A percentile compares a stretch with the other conserved stretches of the same genome.
phyloP scores from a whole-genome alignment of 495 filamentous ascomycete genomes.

The Xylaria intraflava region DNA sequence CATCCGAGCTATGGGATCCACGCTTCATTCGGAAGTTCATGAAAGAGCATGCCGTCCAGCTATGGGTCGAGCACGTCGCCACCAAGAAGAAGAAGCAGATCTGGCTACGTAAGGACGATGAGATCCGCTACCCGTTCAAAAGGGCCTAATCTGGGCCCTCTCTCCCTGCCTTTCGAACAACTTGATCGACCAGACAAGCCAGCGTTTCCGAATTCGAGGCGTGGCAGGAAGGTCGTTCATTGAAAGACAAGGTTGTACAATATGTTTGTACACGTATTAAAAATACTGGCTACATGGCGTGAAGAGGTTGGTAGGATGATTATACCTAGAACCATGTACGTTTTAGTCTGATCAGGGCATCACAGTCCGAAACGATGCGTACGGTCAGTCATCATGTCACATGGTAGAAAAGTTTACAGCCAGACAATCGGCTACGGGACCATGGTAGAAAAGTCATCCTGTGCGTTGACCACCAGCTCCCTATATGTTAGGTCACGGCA shows the following conservation, averaged over 20 bases:
- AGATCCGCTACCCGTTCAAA: conserved; percentile 73
- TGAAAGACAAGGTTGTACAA: neutral
- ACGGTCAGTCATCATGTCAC: conserved; percentile 6
- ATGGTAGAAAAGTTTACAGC: neutral
- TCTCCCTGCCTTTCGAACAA: neutral
- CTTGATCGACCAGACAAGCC: neutral
- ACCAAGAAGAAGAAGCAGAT: conserved; percentile 87
- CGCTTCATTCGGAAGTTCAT: conserved; percentile 74
- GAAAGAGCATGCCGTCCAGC: conserved; percentile 56
- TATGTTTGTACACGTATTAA: neutral
- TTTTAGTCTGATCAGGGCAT: neutral
- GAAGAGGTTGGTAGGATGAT: neutral
- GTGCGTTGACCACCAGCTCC: conserved; percentile 12
- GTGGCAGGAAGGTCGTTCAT: neutral
- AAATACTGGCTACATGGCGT: neutral
- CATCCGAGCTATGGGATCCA: conserved; percentile 94
- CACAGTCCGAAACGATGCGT: conserved; percentile 6
- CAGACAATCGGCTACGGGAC: neutral
- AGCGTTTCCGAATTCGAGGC: neutral
- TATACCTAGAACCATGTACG: neutral
- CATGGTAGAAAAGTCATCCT: conserved; percentile 4
- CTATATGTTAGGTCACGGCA: conserved; percentile 10
- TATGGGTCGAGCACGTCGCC: conserved; percentile 58
- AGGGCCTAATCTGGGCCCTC: conserved; percentile 50
- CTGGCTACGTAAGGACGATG: conserved; percentile 79